phyloP scores from a whole-genome alignment of 768 basidiomycete species.

The Coprinopsis cinerea region DNA sequence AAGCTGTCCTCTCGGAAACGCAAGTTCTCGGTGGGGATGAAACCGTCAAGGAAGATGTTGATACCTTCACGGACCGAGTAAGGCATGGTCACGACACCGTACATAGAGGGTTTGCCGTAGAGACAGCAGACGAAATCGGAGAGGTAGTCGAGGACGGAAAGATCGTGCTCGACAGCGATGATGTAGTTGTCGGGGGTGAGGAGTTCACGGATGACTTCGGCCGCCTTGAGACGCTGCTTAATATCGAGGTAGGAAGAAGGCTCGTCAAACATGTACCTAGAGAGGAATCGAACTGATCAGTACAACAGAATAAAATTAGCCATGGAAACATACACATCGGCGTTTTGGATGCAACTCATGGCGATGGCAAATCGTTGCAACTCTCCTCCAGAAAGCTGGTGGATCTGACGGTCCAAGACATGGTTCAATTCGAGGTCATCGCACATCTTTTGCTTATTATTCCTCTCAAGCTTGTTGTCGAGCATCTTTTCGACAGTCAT shows the following conservation, averaged over 20 bases:
- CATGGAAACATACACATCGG: slow-evolving; percentile 77
- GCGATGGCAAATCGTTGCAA: slow-evolving; percentile 98
- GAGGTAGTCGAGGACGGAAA: slow-evolving; percentile 96
- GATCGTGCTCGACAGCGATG: slow-evolving; percentile 97
- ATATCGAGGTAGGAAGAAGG: slow-evolving; percentile 98
- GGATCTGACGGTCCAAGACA: slow-evolving; percentile 79
- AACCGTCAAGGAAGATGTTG: slow-evolving; percentile 99
- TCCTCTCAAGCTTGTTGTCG: slow-evolving; percentile 79
- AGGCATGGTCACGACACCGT: slow-evolving; percentile 99
- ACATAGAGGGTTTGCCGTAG: slow-evolving; percentile 96
- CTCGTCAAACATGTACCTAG: slow-evolving; percentile 98
- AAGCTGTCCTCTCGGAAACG: slow-evolving; percentile 96
- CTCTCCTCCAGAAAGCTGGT: slow-evolving; percentile 92
- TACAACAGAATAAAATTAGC: not conserved
- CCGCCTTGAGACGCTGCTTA: slow-evolving; percentile 91
- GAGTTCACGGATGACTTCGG: slow-evolving; percentile 88
- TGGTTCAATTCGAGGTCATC: slow-evolving; percentile 83
- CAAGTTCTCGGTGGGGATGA: slow-evolving; percentile 97
- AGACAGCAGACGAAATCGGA: slow-evolving; percentile 98
- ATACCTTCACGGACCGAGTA: slow-evolving; percentile 98
- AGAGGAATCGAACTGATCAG: slow-evolving; percentile 2
- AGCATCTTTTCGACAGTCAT: slow-evolving; percentile 90
- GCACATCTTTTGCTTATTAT: slow-evolving; percentile 85
- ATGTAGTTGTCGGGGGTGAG: slow-evolving; percentile 84
- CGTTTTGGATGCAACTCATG: slow-evolving; percentile 90